A percentile compares a stretch with the other conserved stretches of the same genome.
Conservation (phyloP, 2,329 filamentous ascomycete genomes). For the Hymenoscyphus fructigenus region DNA sequence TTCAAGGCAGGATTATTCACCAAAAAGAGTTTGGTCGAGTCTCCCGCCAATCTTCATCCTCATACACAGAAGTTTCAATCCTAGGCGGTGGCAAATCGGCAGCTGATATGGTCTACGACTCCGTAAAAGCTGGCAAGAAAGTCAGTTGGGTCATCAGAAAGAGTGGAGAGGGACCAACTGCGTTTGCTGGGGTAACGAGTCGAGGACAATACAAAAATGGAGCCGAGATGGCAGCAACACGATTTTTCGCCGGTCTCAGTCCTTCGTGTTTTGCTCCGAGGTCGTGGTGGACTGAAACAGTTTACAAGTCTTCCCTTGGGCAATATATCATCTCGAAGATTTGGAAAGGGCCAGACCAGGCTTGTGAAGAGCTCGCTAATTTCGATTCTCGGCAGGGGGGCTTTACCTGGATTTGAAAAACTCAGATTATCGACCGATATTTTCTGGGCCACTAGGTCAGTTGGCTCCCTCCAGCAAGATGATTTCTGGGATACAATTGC, state of each 20-base stretch:
- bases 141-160: conserved; percentile 36
- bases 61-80: conserved; percentile 28
- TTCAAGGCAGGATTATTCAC: conserved; percentile 32
- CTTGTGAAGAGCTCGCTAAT: neutral
- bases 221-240: neutral
- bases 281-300: neutral
- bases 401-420: neutral
- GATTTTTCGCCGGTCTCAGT: neutral
- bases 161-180: neutral
- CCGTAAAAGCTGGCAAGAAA: conserved; percentile 35
- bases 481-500: conserved; percentile 6
- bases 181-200: neutral
- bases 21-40: conserved; percentile 36
- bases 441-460: conserved; percentile 42
- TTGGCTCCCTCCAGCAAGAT: neutral
- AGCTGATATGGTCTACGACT: conserved; percentile 40
- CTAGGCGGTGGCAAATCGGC: conserved; percentile 40
- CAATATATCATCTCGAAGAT: neutral
- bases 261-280: neutral
- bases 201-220: neutral
- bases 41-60: neutral
- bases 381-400: neutral
- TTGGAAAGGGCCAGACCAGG: neutral
- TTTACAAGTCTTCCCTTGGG: neutral
- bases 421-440: neutral